Evolutionary conservation across 805 yeast genomes (phyloP).

Genomic region (Saccharomyces mikatae): DNA sequence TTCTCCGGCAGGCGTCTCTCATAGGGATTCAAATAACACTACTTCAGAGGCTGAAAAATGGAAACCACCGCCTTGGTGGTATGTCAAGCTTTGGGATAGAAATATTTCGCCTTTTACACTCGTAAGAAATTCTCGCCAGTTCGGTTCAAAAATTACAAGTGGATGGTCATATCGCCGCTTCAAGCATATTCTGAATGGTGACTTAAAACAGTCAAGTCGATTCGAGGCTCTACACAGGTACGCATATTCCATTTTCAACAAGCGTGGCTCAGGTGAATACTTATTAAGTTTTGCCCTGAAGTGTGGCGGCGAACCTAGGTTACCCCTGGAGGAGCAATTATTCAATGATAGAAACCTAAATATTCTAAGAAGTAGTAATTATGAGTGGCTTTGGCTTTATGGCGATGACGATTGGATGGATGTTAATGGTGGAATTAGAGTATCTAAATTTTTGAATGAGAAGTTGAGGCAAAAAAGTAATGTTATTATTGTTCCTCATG

Average conservation of each 20-base stretch:
- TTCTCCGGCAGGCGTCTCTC: conserved; percentile 77
- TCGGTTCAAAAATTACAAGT: conserved; percentile 78
- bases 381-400: conserved; percentile 74
- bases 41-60: conserved; percentile 18
- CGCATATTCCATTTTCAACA: conserved; percentile 75
- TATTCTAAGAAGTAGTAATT: conserved; percentile 38
- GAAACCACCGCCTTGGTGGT: conserved; percentile 59
- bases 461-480: conserved; percentile 20
- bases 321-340: conserved; percentile 45
- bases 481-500: conserved; percentile 40
- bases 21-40: conserved; percentile 35
- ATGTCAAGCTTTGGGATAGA: conserved; percentile 72
- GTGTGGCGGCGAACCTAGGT: conserved; percentile 86
- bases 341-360: conserved; percentile 5
- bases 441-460: conserved; percentile 22
- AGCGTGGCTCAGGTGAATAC: conserved; percentile 89
- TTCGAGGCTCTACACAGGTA: conserved; percentile 58
- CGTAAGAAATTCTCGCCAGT: conserved; percentile 68
- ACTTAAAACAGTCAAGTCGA: conserved; percentile 4
- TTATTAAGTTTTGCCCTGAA: conserved; percentile 74
- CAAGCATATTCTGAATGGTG: conserved; percentile 42
- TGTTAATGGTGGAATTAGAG: conserved; percentile 33
- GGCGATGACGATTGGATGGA: conserved; percentile 76
- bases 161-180: conserved; percentile 87
- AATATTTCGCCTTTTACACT: conserved; percentile 80